phyloP scores from a whole-genome alignment of 1,284 basidiomycete genomes.

The Psilocybe mexicana region DNA sequence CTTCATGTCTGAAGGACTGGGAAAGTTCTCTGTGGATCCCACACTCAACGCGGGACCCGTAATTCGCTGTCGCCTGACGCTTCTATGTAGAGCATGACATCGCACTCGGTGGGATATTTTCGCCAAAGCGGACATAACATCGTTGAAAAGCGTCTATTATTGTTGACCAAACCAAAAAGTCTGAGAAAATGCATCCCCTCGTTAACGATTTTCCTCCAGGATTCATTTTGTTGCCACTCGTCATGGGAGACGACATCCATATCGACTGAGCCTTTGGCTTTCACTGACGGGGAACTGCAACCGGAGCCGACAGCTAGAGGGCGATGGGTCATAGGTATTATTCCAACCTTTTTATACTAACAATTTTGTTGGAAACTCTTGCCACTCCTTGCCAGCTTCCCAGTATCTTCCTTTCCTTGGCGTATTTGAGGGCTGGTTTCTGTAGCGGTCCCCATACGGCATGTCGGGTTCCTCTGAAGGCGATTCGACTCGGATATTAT shows the following conservation, averaged over 20 bases:
- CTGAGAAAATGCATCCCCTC: background rate
- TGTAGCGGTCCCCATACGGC: background rate
- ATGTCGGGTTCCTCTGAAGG: background rate
- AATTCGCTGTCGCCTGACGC: background rate
- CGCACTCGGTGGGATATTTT: background rate
- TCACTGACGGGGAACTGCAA: background rate
- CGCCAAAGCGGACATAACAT: background rate
- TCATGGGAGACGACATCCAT: background rate
- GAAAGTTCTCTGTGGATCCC: background rate
- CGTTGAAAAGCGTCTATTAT: background rate
- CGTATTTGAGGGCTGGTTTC: background rate
- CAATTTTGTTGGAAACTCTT: background rate
- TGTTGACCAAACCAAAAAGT: background rate
- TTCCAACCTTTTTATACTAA: background rate
- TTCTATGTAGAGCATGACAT: background rate
- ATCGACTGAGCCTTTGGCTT: background rate
- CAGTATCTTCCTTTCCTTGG: background rate
- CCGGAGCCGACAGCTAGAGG: background rate
- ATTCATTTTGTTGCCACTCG: background rate
- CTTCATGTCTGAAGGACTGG: background rate
- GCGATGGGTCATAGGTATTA: background rate
- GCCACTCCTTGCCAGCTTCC: background rate
- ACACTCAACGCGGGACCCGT: background rate
- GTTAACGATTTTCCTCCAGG: background rate
- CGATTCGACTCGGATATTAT: conserved; percentile 1